Percentiles rank a stretch among this genome's conserved stretches.
phyloP scores from a whole-genome alignment of 495 filamentous ascomycete genomes.

The Bathelium albidoporum region DNA sequence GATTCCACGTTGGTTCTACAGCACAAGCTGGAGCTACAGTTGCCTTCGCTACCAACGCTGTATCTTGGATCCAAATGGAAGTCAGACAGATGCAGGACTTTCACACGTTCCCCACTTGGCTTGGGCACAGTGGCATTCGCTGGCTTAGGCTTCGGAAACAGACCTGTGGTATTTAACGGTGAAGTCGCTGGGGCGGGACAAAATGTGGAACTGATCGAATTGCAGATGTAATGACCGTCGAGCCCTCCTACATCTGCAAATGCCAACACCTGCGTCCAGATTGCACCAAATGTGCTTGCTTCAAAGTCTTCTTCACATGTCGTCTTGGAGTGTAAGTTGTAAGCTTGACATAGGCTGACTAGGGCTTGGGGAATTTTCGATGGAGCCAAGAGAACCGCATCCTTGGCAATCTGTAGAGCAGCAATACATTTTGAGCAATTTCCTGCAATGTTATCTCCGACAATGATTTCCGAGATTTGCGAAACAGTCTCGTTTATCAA shows the following conservation, averaged over 20 bases:
- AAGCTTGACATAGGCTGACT: constrained; percentile 39
- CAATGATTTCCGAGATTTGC: constrained; percentile 40
- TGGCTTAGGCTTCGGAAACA: constrained; percentile 51
- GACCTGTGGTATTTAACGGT: constrained; percentile 33
- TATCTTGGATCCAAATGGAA: constrained; percentile 52
- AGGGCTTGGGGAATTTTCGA: constrained; percentile 40
- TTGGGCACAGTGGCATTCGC: constrained; percentile 32
- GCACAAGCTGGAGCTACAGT: constrained; percentile 44
- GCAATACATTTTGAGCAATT: constrained; percentile 46
- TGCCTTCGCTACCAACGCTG: constrained; percentile 44
- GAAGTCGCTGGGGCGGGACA: constrained; percentile 38
- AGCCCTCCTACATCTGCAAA: constrained; percentile 44
- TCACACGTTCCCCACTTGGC: constrained; percentile 43
- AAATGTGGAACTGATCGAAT: constrained; percentile 36
- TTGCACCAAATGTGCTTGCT: constrained; percentile 39
- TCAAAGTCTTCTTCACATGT: constrained; percentile 40
- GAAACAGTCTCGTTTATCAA: constrained; percentile 32
- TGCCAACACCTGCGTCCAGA: constrained; percentile 49
- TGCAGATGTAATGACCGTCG: constrained; percentile 51
- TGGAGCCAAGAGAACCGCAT: constrained; percentile 40
- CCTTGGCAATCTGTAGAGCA: constrained; percentile 41
- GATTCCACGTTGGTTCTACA: constrained; percentile 41
- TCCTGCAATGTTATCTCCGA: constrained; percentile 26
- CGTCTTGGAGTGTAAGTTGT: constrained; percentile 33
- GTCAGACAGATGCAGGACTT: constrained; percentile 51